Evolutionary conservation across 257 asterid species (phyloP).

Genomic region (Ocimum tenuiflorum): DNA sequence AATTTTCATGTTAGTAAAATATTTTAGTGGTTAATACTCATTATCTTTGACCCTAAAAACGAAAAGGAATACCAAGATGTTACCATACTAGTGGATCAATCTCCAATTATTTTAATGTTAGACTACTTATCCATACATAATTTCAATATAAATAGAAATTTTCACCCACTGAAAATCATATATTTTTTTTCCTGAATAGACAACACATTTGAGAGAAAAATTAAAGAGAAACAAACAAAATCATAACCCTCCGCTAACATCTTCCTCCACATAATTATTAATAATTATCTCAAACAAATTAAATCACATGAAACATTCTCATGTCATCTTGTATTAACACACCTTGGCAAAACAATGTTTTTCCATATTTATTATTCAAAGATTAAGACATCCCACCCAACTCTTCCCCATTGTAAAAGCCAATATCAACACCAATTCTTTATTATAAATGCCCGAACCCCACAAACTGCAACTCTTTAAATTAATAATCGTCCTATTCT

Average conservation of each 20-base stretch:
- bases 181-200: too few relatives aligned
- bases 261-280: neutral
- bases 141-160: too few relatives aligned
- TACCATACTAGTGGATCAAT: too few relatives aligned
- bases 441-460: neutral
- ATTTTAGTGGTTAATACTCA: too few relatives aligned
- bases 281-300: neutral
- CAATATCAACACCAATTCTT: slow-evolving; percentile 7
- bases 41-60: too few relatives aligned
- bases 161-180: too few relatives aligned
- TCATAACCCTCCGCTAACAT: neutral
- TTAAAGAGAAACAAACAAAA: too few relatives aligned
- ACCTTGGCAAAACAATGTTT: neutral
- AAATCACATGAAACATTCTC: slow-evolving; percentile 6
- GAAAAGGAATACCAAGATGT: too few relatives aligned
- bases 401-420: slow-evolving; percentile 11
- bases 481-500: too few relatives aligned
- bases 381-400: slow-evolving; percentile 32
- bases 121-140: too few relatives aligned
- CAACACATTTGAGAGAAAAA: neutral
- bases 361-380: neutral
- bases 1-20: too few relatives aligned
- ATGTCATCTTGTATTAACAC: slow-evolving; percentile 8
- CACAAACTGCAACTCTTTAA: slow-evolving; percentile 14
- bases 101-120: too few relatives aligned